These are phyloP conservation scores for Phyllostachys edulis DNA, from an alignment of 176 grass and related monocot genomes.

Conservation along the genomic window DNA sequence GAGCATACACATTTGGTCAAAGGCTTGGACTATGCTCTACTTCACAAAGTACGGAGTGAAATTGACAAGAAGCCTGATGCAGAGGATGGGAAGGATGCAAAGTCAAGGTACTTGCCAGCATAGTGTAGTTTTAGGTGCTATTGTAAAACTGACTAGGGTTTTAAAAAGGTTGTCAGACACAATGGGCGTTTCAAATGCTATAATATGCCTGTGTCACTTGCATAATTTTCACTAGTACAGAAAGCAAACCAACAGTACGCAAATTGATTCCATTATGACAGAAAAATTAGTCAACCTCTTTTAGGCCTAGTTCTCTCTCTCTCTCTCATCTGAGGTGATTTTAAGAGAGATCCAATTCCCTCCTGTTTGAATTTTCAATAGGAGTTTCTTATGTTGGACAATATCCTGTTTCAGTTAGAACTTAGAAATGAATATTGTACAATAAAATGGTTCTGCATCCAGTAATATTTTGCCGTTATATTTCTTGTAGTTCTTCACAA, in stretches of 20 bases:
- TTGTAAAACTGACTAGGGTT: no score
- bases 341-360: no score
- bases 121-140: background rate
- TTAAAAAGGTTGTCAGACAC: no score
- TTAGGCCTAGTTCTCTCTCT: no score
- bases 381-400: background rate
- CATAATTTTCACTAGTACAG: background rate
- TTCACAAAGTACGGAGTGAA: conserved; percentile 98
- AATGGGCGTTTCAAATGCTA: background rate
- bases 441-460: background rate
- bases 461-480: conserved; percentile 2
- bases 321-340: no score
- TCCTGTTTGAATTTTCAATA: background rate
- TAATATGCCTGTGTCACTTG: background rate
- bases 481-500: background rate
- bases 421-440: background rate
- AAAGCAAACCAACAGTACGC: background rate
- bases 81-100: conserved; percentile 79
- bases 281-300: no score
- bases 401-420: background rate
- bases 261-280: background rate
- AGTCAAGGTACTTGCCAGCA: conserved; percentile 55
- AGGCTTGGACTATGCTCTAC: conserved; percentile 98
- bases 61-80: conserved; percentile 94
- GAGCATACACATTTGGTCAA: conserved; percentile 99